Evolutionary conservation across 2,329 filamentous ascomycete species (phyloP).

Genomic region (Penicillium concentricum): DNA sequence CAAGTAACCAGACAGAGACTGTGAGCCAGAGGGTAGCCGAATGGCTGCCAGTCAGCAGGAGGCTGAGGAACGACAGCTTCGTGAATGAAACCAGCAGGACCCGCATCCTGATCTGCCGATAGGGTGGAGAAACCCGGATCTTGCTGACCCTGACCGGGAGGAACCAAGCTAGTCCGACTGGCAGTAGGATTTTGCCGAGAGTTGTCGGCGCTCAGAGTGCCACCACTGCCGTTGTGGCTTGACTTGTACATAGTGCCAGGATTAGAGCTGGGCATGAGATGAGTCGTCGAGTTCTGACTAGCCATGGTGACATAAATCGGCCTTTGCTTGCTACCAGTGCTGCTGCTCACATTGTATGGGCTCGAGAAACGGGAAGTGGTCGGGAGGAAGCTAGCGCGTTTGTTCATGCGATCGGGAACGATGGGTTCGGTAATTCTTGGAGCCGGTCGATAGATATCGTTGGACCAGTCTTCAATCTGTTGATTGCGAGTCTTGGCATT

Average conservation of each 20-base stretch:
- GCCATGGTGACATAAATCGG: conserved; percentile 87
- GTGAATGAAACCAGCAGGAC: conserved; percentile 92
- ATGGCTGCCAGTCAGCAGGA: conserved; percentile 94
- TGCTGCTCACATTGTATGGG: conserved; percentile 66
- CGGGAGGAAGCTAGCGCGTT: conserved; percentile 84
- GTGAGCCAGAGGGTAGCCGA: conserved; percentile 91
- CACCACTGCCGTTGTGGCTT: conserved; percentile 55
- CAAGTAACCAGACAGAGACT: conserved; percentile 92
- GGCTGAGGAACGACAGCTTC: conserved; percentile 94
- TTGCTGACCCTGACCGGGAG: conserved; percentile 43
- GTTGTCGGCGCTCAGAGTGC: conserved; percentile 52
- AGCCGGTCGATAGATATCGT: conserved; percentile 93
- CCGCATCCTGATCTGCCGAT: conserved; percentile 65
- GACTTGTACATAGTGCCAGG: conserved; percentile 68
- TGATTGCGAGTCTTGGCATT: conserved; percentile 80
- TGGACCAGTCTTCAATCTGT: conserved; percentile 96
- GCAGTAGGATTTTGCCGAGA: conserved; percentile 41
- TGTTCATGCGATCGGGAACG: conserved; percentile 70
- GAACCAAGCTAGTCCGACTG: conserved; percentile 60
- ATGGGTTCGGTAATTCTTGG: conserved; percentile 75
- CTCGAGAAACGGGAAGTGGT: conserved; percentile 94
- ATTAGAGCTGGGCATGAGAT: conserved; percentile 58
- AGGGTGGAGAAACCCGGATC: conserved; percentile 55
- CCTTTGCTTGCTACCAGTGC: conserved; percentile 50
- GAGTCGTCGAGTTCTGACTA: conserved; percentile 75